Evolutionary conservation across 352 stramenopile genomes (phyloP).

Genomic region (Pythium folliculosum): DNA sequence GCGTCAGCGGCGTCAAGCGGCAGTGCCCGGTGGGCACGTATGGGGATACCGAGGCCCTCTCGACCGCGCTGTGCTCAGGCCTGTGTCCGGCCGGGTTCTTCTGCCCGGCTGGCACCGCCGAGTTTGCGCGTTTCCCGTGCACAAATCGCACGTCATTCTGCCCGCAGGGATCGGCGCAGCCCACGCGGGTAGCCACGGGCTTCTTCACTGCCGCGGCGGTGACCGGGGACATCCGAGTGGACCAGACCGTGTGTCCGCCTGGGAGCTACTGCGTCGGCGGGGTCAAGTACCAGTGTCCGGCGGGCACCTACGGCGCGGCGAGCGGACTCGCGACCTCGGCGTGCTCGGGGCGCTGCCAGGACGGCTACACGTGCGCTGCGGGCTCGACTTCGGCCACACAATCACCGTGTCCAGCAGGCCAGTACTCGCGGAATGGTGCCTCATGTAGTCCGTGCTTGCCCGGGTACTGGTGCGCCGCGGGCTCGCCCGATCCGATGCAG

Average conservation of each 20-base stretch:
- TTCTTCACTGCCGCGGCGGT: slow-evolving; percentile 48
- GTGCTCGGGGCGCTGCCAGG: slow-evolving; percentile 60
- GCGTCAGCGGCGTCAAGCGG: slow-evolving; percentile 49
- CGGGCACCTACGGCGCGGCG: slow-evolving; percentile 50
- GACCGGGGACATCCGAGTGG: slow-evolving; percentile 38
- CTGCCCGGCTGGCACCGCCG: slow-evolving; percentile 51
- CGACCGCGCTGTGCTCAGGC: slow-evolving; percentile 47
- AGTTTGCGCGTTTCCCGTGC: slow-evolving; percentile 45
- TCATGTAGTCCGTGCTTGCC: slow-evolving; percentile 50
- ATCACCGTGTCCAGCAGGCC: slow-evolving; percentile 51
- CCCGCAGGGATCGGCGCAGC: slow-evolving; percentile 38
- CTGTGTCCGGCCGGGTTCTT: slow-evolving; percentile 67
- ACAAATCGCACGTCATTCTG: slow-evolving; percentile 44
- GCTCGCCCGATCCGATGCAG: slow-evolving; percentile 48
- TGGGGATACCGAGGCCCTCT: slow-evolving; percentile 37
- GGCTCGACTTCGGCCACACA: slow-evolving; percentile 48
- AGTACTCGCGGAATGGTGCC: slow-evolving; percentile 61
- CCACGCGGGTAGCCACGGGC: slow-evolving; percentile 38
- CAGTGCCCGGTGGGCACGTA: slow-evolving; percentile 55
- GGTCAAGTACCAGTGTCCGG: slow-evolving; percentile 49
- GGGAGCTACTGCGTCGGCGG: slow-evolving; percentile 68
- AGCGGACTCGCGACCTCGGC: slow-evolving; percentile 38
- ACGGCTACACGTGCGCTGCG: slow-evolving; percentile 52
- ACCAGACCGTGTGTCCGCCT: slow-evolving; percentile 52
- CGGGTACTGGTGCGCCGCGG: slow-evolving; percentile 57